phyloP scores from a whole-genome alignment of 768 basidiomycete species.

The Hemileccinum rubropunctum region DNA sequence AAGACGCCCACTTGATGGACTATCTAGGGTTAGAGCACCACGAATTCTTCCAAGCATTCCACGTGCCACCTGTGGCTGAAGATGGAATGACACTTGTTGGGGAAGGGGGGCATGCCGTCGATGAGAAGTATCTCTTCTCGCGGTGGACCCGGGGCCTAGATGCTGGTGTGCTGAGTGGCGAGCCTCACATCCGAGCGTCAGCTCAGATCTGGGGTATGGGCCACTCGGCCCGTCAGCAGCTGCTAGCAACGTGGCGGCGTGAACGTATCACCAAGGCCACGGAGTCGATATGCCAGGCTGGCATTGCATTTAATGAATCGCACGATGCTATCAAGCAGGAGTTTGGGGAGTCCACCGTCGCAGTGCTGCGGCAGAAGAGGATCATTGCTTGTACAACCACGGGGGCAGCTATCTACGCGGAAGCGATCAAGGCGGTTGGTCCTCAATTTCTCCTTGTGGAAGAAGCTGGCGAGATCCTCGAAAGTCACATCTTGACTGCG shows the following conservation, averaged over 20 bases:
- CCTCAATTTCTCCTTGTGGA: slow-evolving; percentile 61
- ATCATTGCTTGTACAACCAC: slow-evolving; percentile 72
- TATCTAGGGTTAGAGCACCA: slow-evolving; percentile 46
- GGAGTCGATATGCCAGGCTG: slow-evolving; percentile 28
- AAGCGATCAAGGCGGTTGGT: slow-evolving; percentile 40
- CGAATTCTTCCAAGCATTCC: slow-evolving; percentile 44
- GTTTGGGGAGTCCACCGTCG: slow-evolving; percentile 31
- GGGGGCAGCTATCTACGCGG: slow-evolving; percentile 57
- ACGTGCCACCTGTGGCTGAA: slow-evolving; percentile 30
- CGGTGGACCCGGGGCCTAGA: slow-evolving; percentile 44
- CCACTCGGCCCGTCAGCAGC: slow-evolving; percentile 23
- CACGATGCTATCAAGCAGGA: slow-evolving; percentile 34
- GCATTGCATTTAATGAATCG: slow-evolving; percentile 35
- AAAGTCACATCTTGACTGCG: slow-evolving; percentile 62
- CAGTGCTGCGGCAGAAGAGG: slow-evolving; percentile 42
- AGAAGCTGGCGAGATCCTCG: slow-evolving; percentile 71
- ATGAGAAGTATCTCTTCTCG: slow-evolving; percentile 42
- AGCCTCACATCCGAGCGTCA: slow-evolving; percentile 25
- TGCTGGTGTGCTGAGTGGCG: slow-evolving; percentile 40
- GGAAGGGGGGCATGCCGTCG: slow-evolving; percentile 36
- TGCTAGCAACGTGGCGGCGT: slow-evolving; percentile 33
- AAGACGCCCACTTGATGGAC: slow-evolving; percentile 33
- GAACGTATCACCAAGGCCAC: slow-evolving; percentile 33
- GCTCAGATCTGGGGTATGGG: slow-evolving; percentile 40
- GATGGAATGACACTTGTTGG: slow-evolving; percentile 50